Evolutionary conservation across 2,329 filamentous ascomycete genomes (phyloP).

Genomic region (Tolypocladium cylindrosporum): DNA sequence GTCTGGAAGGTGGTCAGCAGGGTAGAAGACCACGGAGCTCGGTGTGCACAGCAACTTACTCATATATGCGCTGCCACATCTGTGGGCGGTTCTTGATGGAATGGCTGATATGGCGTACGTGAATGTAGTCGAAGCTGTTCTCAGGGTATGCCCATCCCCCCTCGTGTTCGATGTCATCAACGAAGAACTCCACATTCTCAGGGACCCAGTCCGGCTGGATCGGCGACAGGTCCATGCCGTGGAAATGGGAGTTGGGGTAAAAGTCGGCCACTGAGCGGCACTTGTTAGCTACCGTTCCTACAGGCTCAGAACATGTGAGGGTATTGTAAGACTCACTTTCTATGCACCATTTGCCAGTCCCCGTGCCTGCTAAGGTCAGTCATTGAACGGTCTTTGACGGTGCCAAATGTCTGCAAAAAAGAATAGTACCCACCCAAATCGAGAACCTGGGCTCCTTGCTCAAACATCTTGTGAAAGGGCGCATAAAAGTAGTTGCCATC

Average conservation of each 20-base stretch:
- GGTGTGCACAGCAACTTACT: slow-evolving; percentile 16
- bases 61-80: slow-evolving; percentile 31
- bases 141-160: slow-evolving; percentile 38
- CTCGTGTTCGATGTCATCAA: slow-evolving; percentile 41
- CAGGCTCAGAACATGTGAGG: background rate
- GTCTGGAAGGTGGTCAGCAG: slow-evolving; percentile 19
- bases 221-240: slow-evolving; percentile 40
- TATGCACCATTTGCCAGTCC: slow-evolving; percentile 41
- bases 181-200: slow-evolving; percentile 39
- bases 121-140: slow-evolving; percentile 37
- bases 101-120: slow-evolving; percentile 35
- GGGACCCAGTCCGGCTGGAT: slow-evolving; percentile 43
- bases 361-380: slow-evolving; percentile 27
- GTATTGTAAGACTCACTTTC: slow-evolving; percentile 27
- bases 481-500: slow-evolving; percentile 32
- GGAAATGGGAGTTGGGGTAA: slow-evolving; percentile 32
- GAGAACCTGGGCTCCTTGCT: slow-evolving; percentile 30
- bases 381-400: background rate
- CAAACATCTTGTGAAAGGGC: slow-evolving; percentile 28
- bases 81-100: slow-evolving; percentile 30
- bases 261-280: slow-evolving; percentile 31
- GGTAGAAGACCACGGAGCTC: background rate
- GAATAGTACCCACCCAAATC: slow-evolving; percentile 30
- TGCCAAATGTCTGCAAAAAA: background rate
- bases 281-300: background rate